Base-by-base conservation (phyloP, 495 filamentous ascomycete species). In the Aspergillus leporis region DNA sequence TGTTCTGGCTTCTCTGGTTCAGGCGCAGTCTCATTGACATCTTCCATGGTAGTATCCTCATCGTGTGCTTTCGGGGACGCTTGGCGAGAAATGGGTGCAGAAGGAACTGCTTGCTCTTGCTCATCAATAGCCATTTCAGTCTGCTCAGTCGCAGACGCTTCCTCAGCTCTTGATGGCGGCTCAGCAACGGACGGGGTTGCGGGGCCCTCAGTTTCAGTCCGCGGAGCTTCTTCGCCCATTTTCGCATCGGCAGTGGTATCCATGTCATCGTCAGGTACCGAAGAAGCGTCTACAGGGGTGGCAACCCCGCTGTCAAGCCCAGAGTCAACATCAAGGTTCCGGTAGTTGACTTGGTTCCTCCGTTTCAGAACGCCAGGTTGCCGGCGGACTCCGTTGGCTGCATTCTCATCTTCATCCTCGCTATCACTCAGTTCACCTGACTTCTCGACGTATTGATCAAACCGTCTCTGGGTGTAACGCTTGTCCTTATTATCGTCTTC, bases 401-500 rank as follows among this genome's bases (percentile, higher is more conserved):
- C 81, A 48, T 87, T 88, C 67, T 90, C 81, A 1, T 96, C 92
- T 64, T 98, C 94, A 60, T 96, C 91, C 53, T 97, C 93, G 58
- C 89, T 93, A 10, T 93, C 90, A 62, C 87, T 90, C 4, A 87
- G 74, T 62, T 96, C 92, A 59, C 88, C 90, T 21, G 87, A 81
- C 31, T 87, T 84, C 58, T 86, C 83, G 19, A 91, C 82, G 50
- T 83, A 84, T 66, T 89, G 83, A 59, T 99, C 95, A 81, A 91
- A 91, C 56, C 87, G 83, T 10, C 91, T 89, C 69, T 95, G 84
- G 0, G 92, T 94, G 63, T 87, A 83, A 14, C 94, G 87, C 60
- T 80, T 82, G 65, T 99, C 95, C 65, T 90, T 88, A 60, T 95
- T 92, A 50, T 93, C 84, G 62, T 97, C 94, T 53, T 94, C 94